A percentile compares a stretch with the other conserved stretches of the same genome.
These are phyloP conservation scores for Aureobasidium uvarum DNA, from an alignment of 2,329 filamentous ascomycete species.

Conservation along the genomic window DNA sequence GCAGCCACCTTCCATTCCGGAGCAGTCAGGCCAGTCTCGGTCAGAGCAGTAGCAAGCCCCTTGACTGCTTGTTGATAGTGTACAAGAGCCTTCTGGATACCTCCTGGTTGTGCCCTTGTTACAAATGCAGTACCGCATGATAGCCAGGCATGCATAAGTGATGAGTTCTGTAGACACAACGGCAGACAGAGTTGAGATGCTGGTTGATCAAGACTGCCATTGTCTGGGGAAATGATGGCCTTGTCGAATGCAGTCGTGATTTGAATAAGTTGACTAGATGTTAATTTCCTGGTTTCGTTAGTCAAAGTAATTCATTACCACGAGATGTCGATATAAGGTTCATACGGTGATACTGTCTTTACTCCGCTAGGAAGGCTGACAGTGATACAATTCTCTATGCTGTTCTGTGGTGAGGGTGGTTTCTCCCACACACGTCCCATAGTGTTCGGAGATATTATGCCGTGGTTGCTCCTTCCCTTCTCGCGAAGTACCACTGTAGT, in stretches of 20 bases:
- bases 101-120: background rate
- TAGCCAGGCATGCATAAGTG: slow-evolving; percentile 24
- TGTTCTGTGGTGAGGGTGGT: slow-evolving; percentile 8
- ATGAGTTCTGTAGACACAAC: slow-evolving; percentile 12
- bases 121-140: slow-evolving; percentile 21
- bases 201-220: background rate
- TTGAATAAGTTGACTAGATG: slow-evolving; percentile 22
- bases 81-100: background rate
- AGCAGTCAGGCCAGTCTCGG: background rate
- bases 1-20: slow-evolving; percentile 22
- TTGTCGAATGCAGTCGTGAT: slow-evolving; percentile 20
- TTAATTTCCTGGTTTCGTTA: background rate
- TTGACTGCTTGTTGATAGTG: slow-evolving; percentile 19
- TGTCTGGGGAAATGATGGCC: slow-evolving; percentile 16
- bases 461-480: background rate
- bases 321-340: background rate
- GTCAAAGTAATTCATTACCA: background rate
- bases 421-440: background rate
- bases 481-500: slow-evolving; percentile 6
- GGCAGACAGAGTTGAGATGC: slow-evolving; percentile 14
- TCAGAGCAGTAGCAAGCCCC: slow-evolving; percentile 14
- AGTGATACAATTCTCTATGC: slow-evolving; percentile 18
- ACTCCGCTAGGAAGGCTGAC: slow-evolving; percentile 1
- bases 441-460: background rate
- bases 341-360: slow-evolving; percentile 17